Percentiles rank a stretch among this genome's conserved stretches.
These are phyloP conservation scores for Kluyveromyces sp. DNA, from an alignment of 1,139 yeast genomes.

Conservation along the genomic window DNA sequence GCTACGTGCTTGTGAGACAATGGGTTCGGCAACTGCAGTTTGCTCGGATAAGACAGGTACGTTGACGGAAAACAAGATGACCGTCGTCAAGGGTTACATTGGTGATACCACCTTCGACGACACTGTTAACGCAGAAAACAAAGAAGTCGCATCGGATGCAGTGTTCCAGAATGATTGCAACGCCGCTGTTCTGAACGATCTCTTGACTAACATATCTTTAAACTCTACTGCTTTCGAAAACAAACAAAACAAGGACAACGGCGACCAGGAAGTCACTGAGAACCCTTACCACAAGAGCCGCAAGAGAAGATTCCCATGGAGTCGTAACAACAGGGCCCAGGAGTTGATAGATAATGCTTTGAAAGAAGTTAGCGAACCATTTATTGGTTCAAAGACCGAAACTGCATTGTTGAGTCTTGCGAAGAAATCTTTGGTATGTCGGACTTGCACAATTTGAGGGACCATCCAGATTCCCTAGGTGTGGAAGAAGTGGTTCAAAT, in stretches of 20 bases:
- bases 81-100: conserved; percentile 68
- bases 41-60: conserved; percentile 99
- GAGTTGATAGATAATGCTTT: conserved; percentile 14
- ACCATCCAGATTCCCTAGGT: conserved; percentile 25
- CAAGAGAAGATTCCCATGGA: conserved; percentile 10
- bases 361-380: conserved; percentile 42
- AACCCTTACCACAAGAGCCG: conserved; percentile 20
- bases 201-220: conserved; percentile 57
- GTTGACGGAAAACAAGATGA: conserved; percentile 85
- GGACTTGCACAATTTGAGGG: conserved; percentile 36
- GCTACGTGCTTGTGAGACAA: conserved; percentile 88
- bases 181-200: conserved; percentile 31
- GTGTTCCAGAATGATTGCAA: conserved; percentile 33
- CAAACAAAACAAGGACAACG: conserved; percentile 28
- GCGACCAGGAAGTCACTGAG: conserved; percentile 22
- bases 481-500: conserved; percentile 48
- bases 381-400: conserved; percentile 90
- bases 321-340: conserved; percentile 12
- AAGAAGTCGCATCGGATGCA: conserved; percentile 21
- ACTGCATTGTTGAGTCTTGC: conserved; percentile 76
- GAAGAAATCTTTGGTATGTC: conserved; percentile 44
- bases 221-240: conserved; percentile 91
- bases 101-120: conserved; percentile 38
- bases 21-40: conserved; percentile 97
- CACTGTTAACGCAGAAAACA: conserved; percentile 12